Evolutionary conservation across 2,329 filamentous ascomycete species (phyloP).

Genomic region (Epichloe uncinata): DNA sequence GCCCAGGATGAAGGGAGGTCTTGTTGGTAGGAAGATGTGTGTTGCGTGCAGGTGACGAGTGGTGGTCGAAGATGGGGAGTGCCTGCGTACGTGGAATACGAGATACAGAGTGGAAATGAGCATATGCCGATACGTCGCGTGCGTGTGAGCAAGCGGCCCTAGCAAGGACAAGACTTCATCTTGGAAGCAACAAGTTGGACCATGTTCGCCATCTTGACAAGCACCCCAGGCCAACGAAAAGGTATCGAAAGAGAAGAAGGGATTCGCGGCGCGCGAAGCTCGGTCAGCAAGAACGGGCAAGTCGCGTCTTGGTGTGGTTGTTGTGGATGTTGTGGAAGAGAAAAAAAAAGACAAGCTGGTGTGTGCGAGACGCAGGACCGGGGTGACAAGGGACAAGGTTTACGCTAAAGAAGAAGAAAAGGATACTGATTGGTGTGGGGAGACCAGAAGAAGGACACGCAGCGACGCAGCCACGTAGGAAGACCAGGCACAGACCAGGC

Average conservation of each 20-base stretch:
- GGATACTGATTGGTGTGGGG: no score
- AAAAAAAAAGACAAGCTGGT: neutral
- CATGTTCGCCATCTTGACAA: conserved; percentile 12
- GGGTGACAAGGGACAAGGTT: neutral
- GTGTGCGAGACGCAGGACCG: neutral
- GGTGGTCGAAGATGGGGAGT: neutral
- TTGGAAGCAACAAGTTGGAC: conserved; percentile 10
- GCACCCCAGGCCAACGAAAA: neutral
- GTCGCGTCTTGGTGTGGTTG: conserved; percentile 1
- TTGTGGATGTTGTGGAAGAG: neutral
- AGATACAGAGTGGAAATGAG: neutral
- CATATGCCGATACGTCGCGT: neutral
- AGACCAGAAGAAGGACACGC: no score
- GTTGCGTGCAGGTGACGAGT: neutral
- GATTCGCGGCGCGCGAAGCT: neutral
- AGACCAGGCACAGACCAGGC: no score
- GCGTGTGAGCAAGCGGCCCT: conserved; percentile 4
- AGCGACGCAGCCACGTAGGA: no score
- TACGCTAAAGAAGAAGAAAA: neutral
- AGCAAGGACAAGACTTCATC: conserved; percentile 9
- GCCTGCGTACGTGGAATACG: neutral
- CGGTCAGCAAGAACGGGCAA: conserved; percentile 6
- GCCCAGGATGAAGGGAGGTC: neutral
- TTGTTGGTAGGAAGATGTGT: neutral
- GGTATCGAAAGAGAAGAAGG: neutral